Conservation (phyloP, 2,329 filamentous ascomycete species). For the Aspergillus sp. region DNA sequence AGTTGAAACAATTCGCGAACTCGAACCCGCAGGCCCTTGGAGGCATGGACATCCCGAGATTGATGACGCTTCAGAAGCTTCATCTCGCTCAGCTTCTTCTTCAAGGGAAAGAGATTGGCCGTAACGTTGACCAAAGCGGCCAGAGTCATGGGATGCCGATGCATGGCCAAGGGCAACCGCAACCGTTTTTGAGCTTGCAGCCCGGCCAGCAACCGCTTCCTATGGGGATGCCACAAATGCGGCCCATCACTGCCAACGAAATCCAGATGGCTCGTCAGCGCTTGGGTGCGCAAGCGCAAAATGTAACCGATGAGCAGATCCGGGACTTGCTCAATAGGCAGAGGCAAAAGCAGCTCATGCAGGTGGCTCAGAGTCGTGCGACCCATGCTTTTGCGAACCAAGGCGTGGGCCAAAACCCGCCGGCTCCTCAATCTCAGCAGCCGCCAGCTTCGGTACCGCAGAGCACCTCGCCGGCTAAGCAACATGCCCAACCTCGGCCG, state of each 20-base stretch:
- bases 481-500: constrained; percentile 14
- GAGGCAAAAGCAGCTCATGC: constrained; percentile 28
- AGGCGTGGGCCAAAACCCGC: constrained; percentile 15
- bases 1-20: constrained; percentile 46
- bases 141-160: constrained; percentile 14
- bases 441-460: constrained; percentile 13
- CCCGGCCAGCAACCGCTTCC: constrained; percentile 18
- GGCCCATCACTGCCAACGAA: constrained; percentile 27
- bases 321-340: constrained; percentile 25
- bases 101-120: constrained; percentile 17
- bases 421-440: constrained; percentile 15
- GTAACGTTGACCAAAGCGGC: constrained; percentile 15
- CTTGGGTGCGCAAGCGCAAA: constrained; percentile 23
- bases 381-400: constrained; percentile 15
- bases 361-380: constrained; percentile 22
- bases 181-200: constrained; percentile 20
- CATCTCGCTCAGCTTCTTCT: constrained; percentile 35
- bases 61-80: constrained; percentile 33
- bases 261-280: constrained; percentile 28
- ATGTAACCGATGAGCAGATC: constrained; percentile 36
- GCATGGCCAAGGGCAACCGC: constrained; percentile 17
- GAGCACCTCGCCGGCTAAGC: constrained; percentile 17
- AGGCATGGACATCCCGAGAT: constrained; percentile 30
- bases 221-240: constrained; percentile 21
- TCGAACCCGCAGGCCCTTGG: constrained; percentile 38